Evolutionary conservation across 495 filamentous ascomycete genomes (phyloP), one percentile per base, ranked within the genome.

Genomic region (Corynascus novoguineensis): DNA sequence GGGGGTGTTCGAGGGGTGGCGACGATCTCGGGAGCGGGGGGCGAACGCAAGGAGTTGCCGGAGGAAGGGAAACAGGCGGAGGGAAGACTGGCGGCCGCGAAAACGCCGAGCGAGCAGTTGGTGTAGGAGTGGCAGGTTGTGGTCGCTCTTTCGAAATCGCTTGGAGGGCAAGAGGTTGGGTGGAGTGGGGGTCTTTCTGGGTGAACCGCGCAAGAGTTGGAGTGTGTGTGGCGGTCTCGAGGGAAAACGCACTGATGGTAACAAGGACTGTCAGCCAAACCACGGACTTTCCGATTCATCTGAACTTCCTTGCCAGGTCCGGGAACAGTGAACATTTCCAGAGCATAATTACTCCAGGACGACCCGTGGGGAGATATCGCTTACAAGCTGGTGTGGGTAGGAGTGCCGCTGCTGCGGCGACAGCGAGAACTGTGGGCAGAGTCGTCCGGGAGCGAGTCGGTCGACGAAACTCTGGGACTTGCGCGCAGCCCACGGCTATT

Each of bases 401-500:
- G 56, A 11, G 22, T 46, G 29, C 48, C 38, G 49, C 46, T 31
- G 35, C 22, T 37, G 41, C 19, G 24, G 24, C 24, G 21, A 4
- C 24, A 40, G 17, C 24, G 17, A 1, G 57, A 48, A 28, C 52
- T 47, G 38, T 25, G 27, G 48, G 37, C 29, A n/a, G 50, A 56
- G 19, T 53, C 38, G 53, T 31, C 38, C 46, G 22, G 40, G 41
- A 31, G 38, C 7, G 31, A 48, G 50, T 47, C 25, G 12, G 27
- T 15, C 1, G 31, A 27, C 10, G 15, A 24, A 19, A 55, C 46
- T 58, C 17, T 31, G 25, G 54, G 44, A 12, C 34, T 51, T 22
- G 12, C 14, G n/a, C 64, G 60, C 21, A 66, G 40, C 2, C 64
- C 64, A 53, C 64, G 57, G 58, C 60, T 61, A 34, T 66, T 66